These are phyloP conservation scores for Chondrus crispus DNA, from an alignment of 23 red algal species.

Conservation along the genomic window DNA sequence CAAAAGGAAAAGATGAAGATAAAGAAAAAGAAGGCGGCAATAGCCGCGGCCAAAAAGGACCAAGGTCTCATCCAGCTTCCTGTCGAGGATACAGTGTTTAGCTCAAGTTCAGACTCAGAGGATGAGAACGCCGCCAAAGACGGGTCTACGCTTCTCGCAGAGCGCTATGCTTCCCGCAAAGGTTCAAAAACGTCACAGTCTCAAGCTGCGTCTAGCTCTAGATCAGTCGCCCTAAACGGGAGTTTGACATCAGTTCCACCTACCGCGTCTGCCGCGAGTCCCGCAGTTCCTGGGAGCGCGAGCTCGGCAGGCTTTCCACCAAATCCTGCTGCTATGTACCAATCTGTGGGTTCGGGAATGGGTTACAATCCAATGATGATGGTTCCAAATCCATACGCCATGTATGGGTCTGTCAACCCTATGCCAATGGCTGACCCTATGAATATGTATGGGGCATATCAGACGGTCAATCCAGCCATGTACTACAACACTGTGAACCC, in stretches of 20 bases:
- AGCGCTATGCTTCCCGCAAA: constrained; percentile 48
- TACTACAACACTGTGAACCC: constrained; percentile 61
- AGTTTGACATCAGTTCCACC: too few species aligned
- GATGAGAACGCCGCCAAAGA: constrained; percentile 4
- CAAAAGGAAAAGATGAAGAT: neutral
- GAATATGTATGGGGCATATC: constrained; percentile 57
- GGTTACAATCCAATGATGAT: constrained; percentile 64
- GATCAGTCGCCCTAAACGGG: too few species aligned
- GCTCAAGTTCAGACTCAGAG: neutral
- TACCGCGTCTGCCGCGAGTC: constrained; percentile 37
- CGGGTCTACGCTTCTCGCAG: constrained; percentile 47
- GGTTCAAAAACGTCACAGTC: too few species aligned
- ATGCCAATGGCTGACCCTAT: constrained; percentile 30
- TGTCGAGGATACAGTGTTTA: too few species aligned
- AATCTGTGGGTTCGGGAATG: constrained; percentile 41
- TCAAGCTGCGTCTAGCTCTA: too few species aligned
- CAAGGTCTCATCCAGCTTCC: too few species aligned
- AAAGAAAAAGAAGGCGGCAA: constrained; percentile 13
- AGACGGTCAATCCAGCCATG: constrained; percentile 70
- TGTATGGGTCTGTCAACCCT: constrained; percentile 54
- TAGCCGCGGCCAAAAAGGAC: too few species aligned
- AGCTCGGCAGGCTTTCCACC: too few species aligned
- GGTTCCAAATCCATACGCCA: constrained; percentile 58
- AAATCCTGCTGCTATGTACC: constrained; percentile 38
- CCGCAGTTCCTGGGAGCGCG: too few species aligned